These are phyloP conservation scores for Tritrichomonas foetus DNA, from an alignment of 208 protist genomes.

Conservation along the genomic window DNA sequence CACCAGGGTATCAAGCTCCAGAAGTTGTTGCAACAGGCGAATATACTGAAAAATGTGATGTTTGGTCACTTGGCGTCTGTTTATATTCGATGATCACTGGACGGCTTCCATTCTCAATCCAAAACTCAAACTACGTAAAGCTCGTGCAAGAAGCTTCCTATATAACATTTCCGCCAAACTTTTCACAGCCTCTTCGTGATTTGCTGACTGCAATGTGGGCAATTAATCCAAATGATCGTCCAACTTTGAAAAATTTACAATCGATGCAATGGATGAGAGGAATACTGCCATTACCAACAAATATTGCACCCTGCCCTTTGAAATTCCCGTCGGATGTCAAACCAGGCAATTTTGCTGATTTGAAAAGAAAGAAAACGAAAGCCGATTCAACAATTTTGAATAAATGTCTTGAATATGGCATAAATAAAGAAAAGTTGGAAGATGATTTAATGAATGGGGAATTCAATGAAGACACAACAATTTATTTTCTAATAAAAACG, in stretches of 20 bases:
- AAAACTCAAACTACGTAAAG: background rate
- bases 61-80: constrained; percentile 41
- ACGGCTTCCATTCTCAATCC: background rate
- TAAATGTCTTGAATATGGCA: background rate
- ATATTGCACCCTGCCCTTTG: background rate
- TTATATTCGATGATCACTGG: background rate
- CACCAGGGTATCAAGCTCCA: constrained; percentile 48
- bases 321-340: background rate
- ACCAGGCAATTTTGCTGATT: background rate
- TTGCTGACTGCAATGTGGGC: background rate
- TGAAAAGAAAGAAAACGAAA: background rate
- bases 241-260: background rate
- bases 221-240: background rate
- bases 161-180: background rate
- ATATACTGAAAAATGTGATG: too few relatives aligned
- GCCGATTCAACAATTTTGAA: background rate
- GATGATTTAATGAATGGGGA: background rate
- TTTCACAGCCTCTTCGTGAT: background rate
- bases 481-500: background rate
- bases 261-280: background rate
- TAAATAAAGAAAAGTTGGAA: background rate
- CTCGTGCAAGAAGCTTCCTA: background rate
- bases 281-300: background rate
- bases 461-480: background rate
- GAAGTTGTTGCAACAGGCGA: constrained; percentile 39